Conservation (phyloP, 352 stramenopile genomes). For the Phytophthora cryptogea region DNA sequence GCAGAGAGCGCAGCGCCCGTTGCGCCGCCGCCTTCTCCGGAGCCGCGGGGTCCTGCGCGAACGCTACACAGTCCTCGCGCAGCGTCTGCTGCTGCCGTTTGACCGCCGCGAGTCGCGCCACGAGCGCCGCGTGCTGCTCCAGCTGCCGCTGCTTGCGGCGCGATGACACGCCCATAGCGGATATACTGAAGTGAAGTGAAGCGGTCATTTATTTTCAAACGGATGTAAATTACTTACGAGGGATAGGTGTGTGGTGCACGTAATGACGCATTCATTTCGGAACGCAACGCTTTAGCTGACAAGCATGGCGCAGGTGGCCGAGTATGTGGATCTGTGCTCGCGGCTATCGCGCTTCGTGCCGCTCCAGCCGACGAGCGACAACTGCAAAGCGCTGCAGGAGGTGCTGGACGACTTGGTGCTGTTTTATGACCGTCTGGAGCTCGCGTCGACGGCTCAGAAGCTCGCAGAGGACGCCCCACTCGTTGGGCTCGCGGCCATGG, state of each 20-base stretch:
- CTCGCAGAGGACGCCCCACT: slow-evolving; percentile 4
- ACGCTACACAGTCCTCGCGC: slow-evolving; percentile 37
- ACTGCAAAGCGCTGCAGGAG: slow-evolving; percentile 22
- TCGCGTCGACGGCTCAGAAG: neutral
- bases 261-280: slow-evolving; percentile 4
- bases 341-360: slow-evolving; percentile 68
- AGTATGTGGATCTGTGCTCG: slow-evolving; percentile 66
- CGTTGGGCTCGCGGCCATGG: slow-evolving; percentile 42
- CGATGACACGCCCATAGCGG: slow-evolving; percentile 28
- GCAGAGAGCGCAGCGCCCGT: slow-evolving; percentile 53
- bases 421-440: slow-evolving; percentile 36
- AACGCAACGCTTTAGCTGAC: slow-evolving; percentile 7
- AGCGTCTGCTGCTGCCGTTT: slow-evolving; percentile 50
- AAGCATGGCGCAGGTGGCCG: slow-evolving; percentile 36
- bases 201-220: no score
- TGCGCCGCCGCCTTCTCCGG: slow-evolving; percentile 62
- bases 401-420: slow-evolving; percentile 35
- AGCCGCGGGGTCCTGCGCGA: slow-evolving; percentile 43
- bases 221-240: no score
- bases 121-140: slow-evolving; percentile 64
- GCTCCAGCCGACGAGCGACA: slow-evolving; percentile 21
- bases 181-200: slow-evolving; percentile 12
- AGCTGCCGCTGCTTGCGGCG: slow-evolving; percentile 26
- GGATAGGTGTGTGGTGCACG: neutral
- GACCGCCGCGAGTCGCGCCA: slow-evolving; percentile 56